phyloP scores from a whole-genome alignment of 2,329 filamentous ascomycete species.

The Orbilia ellipsospora region DNA sequence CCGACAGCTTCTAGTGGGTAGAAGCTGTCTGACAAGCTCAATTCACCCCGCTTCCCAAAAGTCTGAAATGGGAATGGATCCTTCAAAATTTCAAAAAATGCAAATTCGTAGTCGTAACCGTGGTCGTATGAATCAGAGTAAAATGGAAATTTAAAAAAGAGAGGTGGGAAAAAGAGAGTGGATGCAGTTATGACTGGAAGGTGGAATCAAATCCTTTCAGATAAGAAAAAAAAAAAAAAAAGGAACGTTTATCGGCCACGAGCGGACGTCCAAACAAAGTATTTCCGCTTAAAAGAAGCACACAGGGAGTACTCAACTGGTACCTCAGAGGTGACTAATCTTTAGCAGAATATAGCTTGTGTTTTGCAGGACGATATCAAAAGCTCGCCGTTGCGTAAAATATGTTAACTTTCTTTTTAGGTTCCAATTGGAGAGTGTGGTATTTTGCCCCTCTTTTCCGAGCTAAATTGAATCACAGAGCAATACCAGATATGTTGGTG shows the following conservation, averaged over 20 bases:
- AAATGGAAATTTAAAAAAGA: slow-evolving; percentile 24
- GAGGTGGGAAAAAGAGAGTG: slow-evolving; percentile 12
- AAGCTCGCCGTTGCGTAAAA: background rate
- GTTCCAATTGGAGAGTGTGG: too few relatives aligned
- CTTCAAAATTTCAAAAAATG: background rate
- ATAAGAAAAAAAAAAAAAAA: slow-evolving; percentile 37
- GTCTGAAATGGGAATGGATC: background rate
- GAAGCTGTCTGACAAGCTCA: slow-evolving; percentile 20
- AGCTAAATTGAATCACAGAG: too few relatives aligned
- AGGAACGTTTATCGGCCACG: slow-evolving; percentile 36
- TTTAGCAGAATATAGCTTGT: slow-evolving; percentile 16
- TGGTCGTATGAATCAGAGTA: slow-evolving; percentile 9
- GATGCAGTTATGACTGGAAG: slow-evolving; percentile 26
- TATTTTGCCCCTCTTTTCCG: too few relatives aligned
- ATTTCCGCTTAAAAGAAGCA: slow-evolving; percentile 26
- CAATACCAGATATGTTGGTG: too few relatives aligned
- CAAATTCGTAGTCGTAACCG: background rate
- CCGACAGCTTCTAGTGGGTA: slow-evolving; percentile 15
- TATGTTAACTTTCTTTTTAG: too few relatives aligned
- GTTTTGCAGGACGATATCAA: slow-evolving; percentile 42
- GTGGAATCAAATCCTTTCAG: slow-evolving; percentile 16
- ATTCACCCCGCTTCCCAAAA: background rate
- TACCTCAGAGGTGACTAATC: background rate
- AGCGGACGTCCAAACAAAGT: slow-evolving; percentile 38
- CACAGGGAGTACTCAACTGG: slow-evolving; percentile 3